Evolutionary conservation across 2,329 filamentous ascomycete genomes (phyloP).

Genomic region (Colletotrichum caudatum): DNA sequence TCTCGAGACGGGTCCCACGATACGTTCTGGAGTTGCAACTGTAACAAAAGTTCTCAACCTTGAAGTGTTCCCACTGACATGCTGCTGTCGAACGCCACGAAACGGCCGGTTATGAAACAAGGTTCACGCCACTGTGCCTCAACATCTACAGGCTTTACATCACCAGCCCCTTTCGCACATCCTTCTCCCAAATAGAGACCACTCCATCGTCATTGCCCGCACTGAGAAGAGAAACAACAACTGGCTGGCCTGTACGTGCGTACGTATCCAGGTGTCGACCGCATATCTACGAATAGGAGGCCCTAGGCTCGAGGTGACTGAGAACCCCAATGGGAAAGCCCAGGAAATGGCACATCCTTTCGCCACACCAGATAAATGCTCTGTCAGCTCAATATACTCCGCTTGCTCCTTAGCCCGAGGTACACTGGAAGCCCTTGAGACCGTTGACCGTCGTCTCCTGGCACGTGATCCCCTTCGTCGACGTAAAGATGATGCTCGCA

Average conservation of each 20-base stretch:
- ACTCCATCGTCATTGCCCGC: not conserved
- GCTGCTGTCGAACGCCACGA: too few relatives aligned
- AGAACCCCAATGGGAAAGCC: too few relatives aligned
- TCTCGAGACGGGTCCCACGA: not conserved
- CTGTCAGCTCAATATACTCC: too few relatives aligned
- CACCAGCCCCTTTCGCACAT: not conserved
- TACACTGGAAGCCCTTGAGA: slow-evolving; percentile 35
- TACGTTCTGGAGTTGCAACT: too few relatives aligned
- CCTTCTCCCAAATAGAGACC: not conserved
- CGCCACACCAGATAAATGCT: not conserved
- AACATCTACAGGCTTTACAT: not conserved
- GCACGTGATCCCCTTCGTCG: slow-evolving; percentile 31
- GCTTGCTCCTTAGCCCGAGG: not conserved
- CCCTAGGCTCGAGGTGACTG: not conserved
- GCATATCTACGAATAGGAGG: not conserved
- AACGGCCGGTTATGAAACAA: too few relatives aligned
- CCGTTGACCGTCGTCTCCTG: slow-evolving; percentile 34
- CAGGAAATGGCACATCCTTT: not conserved
- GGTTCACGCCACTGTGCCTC: too few relatives aligned
- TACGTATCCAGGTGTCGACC: too few relatives aligned
- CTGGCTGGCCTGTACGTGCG: too few relatives aligned
- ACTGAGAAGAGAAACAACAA: not conserved
- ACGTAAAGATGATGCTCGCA: slow-evolving; percentile 26
- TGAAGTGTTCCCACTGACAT: not conserved
- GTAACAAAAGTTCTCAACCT: not conserved